A percentile compares a stretch with the other conserved stretches of the same genome.
These are phyloP conservation scores for Miscanthus lutarioriparius DNA, from an alignment of 176 grass and related monocot genomes.

Conservation along the genomic window DNA sequence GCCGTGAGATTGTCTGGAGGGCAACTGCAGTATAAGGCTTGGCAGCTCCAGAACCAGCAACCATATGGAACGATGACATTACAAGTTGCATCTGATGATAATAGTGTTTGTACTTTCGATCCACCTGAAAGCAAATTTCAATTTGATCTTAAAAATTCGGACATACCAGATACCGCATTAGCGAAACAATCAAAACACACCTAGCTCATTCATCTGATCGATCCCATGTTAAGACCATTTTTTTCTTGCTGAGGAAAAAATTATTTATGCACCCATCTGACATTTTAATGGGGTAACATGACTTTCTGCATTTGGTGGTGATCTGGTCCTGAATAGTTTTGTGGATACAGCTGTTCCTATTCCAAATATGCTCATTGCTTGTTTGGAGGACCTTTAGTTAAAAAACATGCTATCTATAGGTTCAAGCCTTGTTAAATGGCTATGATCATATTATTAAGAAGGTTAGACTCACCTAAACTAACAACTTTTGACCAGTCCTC, in stretches of 20 bases:
- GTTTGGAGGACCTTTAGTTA: not conserved
- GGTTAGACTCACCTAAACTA: slow-evolving; percentile 1
- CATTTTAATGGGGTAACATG: not conserved
- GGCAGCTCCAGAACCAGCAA: slow-evolving; percentile 74
- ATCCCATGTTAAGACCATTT: not conserved
- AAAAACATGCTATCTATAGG: slow-evolving; percentile 6
- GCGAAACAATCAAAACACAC: slow-evolving; percentile 17
- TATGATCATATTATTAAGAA: not conserved
- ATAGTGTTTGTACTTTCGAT: slow-evolving; percentile 93
- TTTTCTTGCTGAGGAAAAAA: not conserved
- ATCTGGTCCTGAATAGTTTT: not conserved
- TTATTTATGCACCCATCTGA: slow-evolving; percentile 15
- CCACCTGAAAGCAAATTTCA: slow-evolving; percentile 64
- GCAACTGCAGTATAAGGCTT: slow-evolving; percentile 95
- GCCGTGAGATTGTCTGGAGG: slow-evolving; percentile 90
- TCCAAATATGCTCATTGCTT: not conserved
- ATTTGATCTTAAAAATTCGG: slow-evolving; percentile 20
- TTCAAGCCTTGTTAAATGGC: not conserved
- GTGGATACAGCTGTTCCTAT: not conserved
- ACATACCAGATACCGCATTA: not conserved
- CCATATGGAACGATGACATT: slow-evolving; percentile 77
- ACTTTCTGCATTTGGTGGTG: slow-evolving; percentile 18
- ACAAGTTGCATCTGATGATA: slow-evolving; percentile 98
- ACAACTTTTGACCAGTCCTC: slow-evolving; percentile 5
- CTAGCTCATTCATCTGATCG: not conserved